Evolutionary conservation across 2,329 filamentous ascomycete genomes (phyloP).

Genomic region (Leptographium flavum): DNA sequence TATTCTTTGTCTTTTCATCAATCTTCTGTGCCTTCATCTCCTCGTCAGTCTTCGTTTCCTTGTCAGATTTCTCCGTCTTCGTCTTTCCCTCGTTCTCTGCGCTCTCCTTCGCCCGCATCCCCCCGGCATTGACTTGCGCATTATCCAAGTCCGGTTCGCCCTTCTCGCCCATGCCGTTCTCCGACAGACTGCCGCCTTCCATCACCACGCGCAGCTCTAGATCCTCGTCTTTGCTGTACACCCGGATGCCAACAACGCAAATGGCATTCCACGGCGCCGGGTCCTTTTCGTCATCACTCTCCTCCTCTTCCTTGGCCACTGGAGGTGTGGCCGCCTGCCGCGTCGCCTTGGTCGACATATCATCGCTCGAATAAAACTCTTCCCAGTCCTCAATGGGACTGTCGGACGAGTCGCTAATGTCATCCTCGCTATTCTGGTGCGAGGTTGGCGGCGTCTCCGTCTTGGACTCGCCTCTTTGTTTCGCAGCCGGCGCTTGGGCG

Average conservation of each 20-base stretch:
- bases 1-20: too few relatives aligned
- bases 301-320: constrained; percentile 27
- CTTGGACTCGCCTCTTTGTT: too few relatives aligned
- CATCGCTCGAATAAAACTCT: constrained; percentile 42
- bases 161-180: constrained; percentile 43
- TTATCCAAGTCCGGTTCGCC: constrained; percentile 41
- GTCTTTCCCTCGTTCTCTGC: constrained; percentile 4
- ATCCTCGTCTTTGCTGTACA: constrained; percentile 42
- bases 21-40: background rate
- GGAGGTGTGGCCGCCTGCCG: constrained; percentile 13
- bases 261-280: constrained; percentile 49
- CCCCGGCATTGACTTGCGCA: constrained; percentile 40
- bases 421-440: background rate
- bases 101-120: constrained; percentile 19
- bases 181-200: constrained; percentile 37
- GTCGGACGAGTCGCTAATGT: constrained; percentile 40
- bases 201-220: constrained; percentile 41
- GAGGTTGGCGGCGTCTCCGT: background rate
- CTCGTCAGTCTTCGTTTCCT: constrained; percentile 8
- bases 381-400: constrained; percentile 47
- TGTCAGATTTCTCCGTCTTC: background rate
- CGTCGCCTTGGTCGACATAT: constrained; percentile 31
- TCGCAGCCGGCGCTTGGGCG: constrained; percentile 10
- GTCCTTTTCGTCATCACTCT: constrained; percentile 40
- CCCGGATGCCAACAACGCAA: constrained; percentile 43